Evolutionary conservation across 768 basidiomycete genomes (phyloP), one percentile per base, ranked within the genome.

Genomic region (Sistotremastrum niveocremeum): DNA sequence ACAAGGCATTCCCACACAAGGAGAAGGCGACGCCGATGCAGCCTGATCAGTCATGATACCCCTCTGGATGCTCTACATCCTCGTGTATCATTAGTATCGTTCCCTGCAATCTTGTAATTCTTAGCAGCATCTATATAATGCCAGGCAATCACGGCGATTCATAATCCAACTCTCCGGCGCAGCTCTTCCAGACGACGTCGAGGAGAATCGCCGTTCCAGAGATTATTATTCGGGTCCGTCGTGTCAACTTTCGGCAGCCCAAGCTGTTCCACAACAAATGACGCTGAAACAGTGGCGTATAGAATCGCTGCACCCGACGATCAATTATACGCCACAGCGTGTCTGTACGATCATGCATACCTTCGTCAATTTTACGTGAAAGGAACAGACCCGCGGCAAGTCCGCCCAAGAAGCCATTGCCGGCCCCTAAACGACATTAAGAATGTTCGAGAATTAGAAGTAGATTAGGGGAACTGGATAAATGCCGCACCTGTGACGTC

Each of bases 391-490:
- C 88, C 12, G 85, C 88, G 7, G 77, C 77, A 9, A 91, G 68
- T 5, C 88, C 88, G 9, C 88, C 88, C 28, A 93, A 68, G 60
- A 93, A 94, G 49, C 77, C 73, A 60, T 94, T 94, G 10, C 90
- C 90, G n/a, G 87, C 89, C 39, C 90, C 86, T 87, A 51, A 28
- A 47, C 33, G 12, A 28, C 40, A 11, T 2, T 11, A 29, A 20
- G 2, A 20, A 20, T 20, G 20, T 20, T 20, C 20, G 20, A 37
- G 41, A 45, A 52, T 46, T 46, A 48, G 38, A 34, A 36, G 37
- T 45, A n/a, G 9, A 33, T 35, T 11, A 41, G 20, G 36, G 45
- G 46, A 37, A 43, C 20, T 20, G 20, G 34, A 31, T 42, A 30
- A 38, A 52, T 49, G 44, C 10, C 59, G 53, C 50, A 79, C 84